Evolutionary conservation across 306 rosid genomes (phyloP).

Genomic region (Corylus avellana): DNA sequence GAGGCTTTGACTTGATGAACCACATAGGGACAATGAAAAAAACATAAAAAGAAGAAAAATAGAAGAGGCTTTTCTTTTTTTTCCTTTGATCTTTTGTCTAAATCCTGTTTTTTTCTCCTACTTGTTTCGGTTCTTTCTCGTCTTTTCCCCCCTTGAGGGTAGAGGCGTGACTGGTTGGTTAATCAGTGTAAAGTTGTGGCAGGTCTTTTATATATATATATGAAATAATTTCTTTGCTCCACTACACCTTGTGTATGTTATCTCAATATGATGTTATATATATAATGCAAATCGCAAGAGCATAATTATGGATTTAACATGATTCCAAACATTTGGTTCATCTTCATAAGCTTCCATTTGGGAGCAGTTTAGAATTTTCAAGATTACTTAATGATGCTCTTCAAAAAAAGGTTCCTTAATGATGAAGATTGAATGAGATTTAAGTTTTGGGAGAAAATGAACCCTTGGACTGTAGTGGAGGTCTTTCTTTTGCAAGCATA

Average conservation of each 20-base stretch:
- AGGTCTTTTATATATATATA: conserved; percentile 11
- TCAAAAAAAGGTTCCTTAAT: too few relatives aligned
- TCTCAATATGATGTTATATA: conserved; percentile 21
- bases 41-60: background rate
- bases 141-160: conserved; percentile 6
- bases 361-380: background rate
- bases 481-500: background rate
- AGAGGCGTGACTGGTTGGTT: conserved; percentile 22
- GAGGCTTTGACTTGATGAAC: conserved; percentile 54
- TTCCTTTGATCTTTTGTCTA: conserved; percentile 15
- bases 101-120: conserved; percentile 24
- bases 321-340: background rate
- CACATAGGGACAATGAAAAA: conserved; percentile 17
- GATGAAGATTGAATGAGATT: background rate
- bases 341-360: background rate
- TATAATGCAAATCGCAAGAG: conserved; percentile 14
- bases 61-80: conserved; percentile 5
- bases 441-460: background rate
- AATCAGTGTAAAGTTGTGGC: conserved; percentile 35
- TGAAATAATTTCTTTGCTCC: conserved; percentile 22
- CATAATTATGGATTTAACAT: background rate
- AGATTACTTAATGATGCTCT: background rate
- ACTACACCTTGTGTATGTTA: conserved; percentile 14
- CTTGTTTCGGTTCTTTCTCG: conserved; percentile 15
- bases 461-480: background rate